phyloP scores from a whole-genome alignment of 179 eudicot species.

The Beta lomatogona region DNA sequence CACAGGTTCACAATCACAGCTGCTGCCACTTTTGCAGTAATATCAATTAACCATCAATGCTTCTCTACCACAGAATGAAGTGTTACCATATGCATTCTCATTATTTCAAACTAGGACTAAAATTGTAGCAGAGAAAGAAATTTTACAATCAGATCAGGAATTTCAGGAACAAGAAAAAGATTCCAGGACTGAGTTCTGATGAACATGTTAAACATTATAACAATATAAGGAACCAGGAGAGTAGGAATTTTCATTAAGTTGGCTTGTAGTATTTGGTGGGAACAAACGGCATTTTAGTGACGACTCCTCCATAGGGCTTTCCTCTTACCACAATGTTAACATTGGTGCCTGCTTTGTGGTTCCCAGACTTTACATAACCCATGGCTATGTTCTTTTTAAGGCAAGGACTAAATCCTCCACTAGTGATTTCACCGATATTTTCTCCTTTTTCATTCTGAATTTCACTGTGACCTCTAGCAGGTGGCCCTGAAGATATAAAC shows the following conservation, averaged over 20 bases:
- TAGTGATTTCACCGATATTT: conserved; percentile 86
- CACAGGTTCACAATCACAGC: neutral
- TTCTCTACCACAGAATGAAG: neutral
- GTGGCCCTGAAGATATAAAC: conserved; percentile 78
- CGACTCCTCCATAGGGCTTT: conserved; percentile 70
- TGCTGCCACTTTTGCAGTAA: neutral
- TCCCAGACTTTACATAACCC: conserved; percentile 93
- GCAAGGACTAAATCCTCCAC: conserved; percentile 98
- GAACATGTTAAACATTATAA: conserved; percentile 14
- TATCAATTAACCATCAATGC: neutral
- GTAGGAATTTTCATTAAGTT: conserved; percentile 26
- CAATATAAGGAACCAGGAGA: neutral
- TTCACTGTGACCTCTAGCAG: conserved; percentile 93
- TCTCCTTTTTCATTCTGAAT: conserved; percentile 74
- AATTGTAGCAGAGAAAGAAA: conserved; percentile 15
- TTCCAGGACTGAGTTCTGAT: conserved; percentile 9
- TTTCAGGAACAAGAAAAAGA: conserved; percentile 23
- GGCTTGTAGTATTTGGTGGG: conserved; percentile 95
- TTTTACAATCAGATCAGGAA: conserved; percentile 18
- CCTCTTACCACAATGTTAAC: conserved; percentile 75
- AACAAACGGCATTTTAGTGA: conserved; percentile 97
- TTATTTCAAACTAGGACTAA: conserved; percentile 24
- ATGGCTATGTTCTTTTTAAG: conserved; percentile 96
- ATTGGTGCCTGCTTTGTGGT: conserved; percentile 84
- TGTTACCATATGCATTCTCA: conserved; percentile 10